Base-by-base conservation (phyloP, 371 early-diverging fungal genomes). In the Mucor mucedo region DNA sequence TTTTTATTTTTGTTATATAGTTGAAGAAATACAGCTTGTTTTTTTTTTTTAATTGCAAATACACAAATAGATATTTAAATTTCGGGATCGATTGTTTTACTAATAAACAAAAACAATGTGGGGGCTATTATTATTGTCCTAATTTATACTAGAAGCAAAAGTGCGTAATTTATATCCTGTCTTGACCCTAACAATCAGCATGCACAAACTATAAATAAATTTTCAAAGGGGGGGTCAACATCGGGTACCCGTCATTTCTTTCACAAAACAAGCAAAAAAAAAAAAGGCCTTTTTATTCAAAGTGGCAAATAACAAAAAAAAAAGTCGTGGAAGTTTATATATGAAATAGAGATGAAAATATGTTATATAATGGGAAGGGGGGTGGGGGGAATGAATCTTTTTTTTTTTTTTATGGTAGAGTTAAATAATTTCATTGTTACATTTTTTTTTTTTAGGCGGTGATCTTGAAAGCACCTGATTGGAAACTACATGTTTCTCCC, bases 391-490 rank as follows among this genome's bases (percentile, higher is more conserved):
- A 45, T 9, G 11, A 16, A 47, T 29, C 27, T 35, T 8, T 47
- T 45, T 45, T 47, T 45, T 45, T 7, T 32, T 13, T 33, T 33
- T 33, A 30, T n/a, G 8, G 16, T 30, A 14, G 30, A 40, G 38
- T 58, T 48, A 41, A 40, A 41, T 40, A 42, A 38, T 58, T 35
- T 35, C 35, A 58, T 32, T 58, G 57, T 56, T 56, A 56, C 57
- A 56, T 30, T 55, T 48, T 49, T 49, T 39, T 56, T 61, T 30
- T 58, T 62, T 62, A 62, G 41, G 58, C 48, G 32, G 58, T 54
- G 41, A 68, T 58, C 58, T 68, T 68, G 59, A 71, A 71, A 35
- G 40, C 49, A 42, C 64, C 60, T 35, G 72, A 71, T 56, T 64
- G 58, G 69, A 71, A 71, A 16, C 58, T 68, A 54, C 72, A 71